A percentile compares a stretch with the other conserved stretches of the same genome.
Conservation (phyloP, 495 filamentous ascomycete genomes). For the Talaromyces proteolyticus region DNA sequence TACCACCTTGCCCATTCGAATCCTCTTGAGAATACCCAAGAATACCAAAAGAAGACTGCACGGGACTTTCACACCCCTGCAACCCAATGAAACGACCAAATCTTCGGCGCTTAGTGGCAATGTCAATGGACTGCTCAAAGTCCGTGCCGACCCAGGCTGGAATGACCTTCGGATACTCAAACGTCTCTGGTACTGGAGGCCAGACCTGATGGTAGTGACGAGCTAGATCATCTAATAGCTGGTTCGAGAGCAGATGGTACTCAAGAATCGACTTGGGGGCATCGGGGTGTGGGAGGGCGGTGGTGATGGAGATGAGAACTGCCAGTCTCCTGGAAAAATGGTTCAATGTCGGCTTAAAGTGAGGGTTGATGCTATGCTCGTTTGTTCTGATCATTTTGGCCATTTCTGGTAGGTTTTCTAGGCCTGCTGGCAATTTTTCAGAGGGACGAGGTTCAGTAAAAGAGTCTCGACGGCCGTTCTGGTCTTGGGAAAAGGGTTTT, state of each 20-base stretch:
- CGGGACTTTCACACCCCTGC: constrained; percentile 42
- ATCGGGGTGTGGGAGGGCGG: constrained; percentile 52
- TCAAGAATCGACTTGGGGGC: constrained; percentile 63
- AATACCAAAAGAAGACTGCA: neutral
- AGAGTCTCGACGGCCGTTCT: neutral
- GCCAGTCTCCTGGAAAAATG: constrained; percentile 26
- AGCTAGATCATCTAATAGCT: constrained; percentile 66
- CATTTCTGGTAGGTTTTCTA: neutral
- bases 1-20: neutral
- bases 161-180: constrained; percentile 58
- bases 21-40: neutral
- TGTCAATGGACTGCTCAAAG: constrained; percentile 19
- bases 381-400: neutral
- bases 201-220: constrained; percentile 68
- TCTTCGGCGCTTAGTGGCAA: constrained; percentile 54
- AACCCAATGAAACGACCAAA: constrained; percentile 67
- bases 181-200: constrained; percentile 44
- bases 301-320: constrained; percentile 40
- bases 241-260: constrained; percentile 70
- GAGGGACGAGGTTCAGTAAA: neutral
- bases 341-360: constrained; percentile 19
- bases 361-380: constrained; percentile 5
- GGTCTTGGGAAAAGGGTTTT: neutral
- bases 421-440: neutral
- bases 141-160: constrained; percentile 27